Evolutionary conservation across 108 stramenopile genomes (phyloP).

Genomic region (Cylindrotheca closterium): DNA sequence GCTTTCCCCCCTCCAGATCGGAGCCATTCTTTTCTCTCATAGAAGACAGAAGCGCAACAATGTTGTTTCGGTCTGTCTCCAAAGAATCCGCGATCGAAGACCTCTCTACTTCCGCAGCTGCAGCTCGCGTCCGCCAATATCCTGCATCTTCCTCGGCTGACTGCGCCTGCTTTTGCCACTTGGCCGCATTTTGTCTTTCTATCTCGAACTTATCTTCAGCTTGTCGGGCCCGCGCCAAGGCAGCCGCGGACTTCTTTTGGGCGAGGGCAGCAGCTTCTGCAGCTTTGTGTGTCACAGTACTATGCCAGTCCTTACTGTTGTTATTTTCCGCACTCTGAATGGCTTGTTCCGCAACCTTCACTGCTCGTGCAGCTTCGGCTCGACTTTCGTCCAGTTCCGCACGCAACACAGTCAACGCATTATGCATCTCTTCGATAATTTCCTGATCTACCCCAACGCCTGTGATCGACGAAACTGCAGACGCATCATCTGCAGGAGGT

Average conservation of each 20-base stretch:
- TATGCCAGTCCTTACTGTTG: constrained; percentile 80
- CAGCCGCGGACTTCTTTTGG: constrained; percentile 82
- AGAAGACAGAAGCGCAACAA: neutral
- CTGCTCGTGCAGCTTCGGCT: constrained; percentile 85
- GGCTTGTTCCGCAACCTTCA: constrained; percentile 91
- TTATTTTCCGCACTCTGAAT: constrained; percentile 88
- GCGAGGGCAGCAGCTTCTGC: constrained; percentile 89
- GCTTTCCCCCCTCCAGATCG: constrained; percentile 24
- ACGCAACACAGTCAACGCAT: constrained; percentile 70
- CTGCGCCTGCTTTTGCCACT: constrained; percentile 76
- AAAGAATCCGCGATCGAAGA: constrained; percentile 64
- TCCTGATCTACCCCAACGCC: constrained; percentile 86
- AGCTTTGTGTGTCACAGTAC: constrained; percentile 88
- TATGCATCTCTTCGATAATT: constrained; percentile 86
- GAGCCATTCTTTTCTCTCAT: constrained; percentile 16
- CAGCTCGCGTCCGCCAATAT: constrained; percentile 70
- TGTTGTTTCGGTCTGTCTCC: constrained; percentile 50
- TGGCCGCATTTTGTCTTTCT: constrained; percentile 53
- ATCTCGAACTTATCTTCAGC: constrained; percentile 76
- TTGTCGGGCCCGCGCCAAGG: constrained; percentile 74
- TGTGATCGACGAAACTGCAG: constrained; percentile 80
- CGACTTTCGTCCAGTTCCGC: constrained; percentile 82
- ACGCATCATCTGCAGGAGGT: constrained; percentile 52
- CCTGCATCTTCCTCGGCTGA: constrained; percentile 79
- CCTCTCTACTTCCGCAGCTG: constrained; percentile 81